phyloP scores from a whole-genome alignment of 257 asterid genomes.

The Echites panduratus region DNA sequence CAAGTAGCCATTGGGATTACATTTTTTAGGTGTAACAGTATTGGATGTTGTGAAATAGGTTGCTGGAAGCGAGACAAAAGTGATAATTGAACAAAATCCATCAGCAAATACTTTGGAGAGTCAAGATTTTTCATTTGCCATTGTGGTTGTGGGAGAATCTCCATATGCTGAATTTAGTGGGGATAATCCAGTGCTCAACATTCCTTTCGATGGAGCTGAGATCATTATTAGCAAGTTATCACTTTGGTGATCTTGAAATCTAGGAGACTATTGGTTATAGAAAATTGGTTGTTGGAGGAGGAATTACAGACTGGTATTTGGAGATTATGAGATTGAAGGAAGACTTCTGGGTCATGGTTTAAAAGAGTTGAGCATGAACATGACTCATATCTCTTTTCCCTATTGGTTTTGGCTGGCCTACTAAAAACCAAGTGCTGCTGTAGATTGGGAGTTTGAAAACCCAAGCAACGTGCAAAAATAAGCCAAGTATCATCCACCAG shows the following conservation, averaged over 20 bases:
- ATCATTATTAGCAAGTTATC: slow-evolving; percentile 51
- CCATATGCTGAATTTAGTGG: slow-evolving; percentile 82
- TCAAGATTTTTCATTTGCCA: slow-evolving; percentile 54
- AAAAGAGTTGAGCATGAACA: slow-evolving; percentile 50
- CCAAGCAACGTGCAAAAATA: too few species aligned
- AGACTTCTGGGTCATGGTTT: slow-evolving; percentile 80
- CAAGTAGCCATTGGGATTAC: neutral
- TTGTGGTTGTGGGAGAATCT: slow-evolving; percentile 72
- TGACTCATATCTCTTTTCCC: slow-evolving; percentile 52
- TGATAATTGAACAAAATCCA: slow-evolving; percentile 57
- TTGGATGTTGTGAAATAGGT: slow-evolving; percentile 68
- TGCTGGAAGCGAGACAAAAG: slow-evolving; percentile 49
- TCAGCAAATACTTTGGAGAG: slow-evolving; percentile 45
- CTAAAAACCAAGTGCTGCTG: slow-evolving; percentile 34
- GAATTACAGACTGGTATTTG: slow-evolving; percentile 69
- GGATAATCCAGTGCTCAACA: slow-evolving; percentile 55
- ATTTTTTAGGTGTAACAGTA: slow-evolving; percentile 60
- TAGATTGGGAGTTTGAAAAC: too few species aligned
- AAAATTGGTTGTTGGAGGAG: slow-evolving; percentile 48
- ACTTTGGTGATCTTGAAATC: slow-evolving; percentile 60
- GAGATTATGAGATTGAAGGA: too few species aligned
- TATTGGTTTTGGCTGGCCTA: slow-evolving; percentile 59
- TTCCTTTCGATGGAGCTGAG: slow-evolving; percentile 60
- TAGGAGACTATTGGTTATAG: slow-evolving; percentile 73
- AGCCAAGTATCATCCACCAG: too few species aligned